Percentiles rank a stretch among this genome's conserved stretches.
Evolutionary conservation across 2,329 filamentous ascomycete genomes (phyloP).

Genomic region (Metarhizium sp.): DNA sequence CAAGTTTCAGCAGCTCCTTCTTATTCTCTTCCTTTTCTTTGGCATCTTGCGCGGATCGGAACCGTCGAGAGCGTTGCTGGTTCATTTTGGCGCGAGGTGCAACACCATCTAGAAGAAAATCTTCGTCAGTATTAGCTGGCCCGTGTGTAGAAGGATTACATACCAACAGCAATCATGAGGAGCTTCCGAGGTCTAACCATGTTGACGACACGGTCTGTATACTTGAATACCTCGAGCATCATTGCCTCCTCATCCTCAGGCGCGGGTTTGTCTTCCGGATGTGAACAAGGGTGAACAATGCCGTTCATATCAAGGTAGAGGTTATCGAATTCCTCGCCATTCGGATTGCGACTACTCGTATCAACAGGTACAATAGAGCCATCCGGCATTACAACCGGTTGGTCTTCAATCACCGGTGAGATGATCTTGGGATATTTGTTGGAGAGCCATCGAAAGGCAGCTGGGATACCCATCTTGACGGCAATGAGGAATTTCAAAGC

Average conservation of each 20-base stretch:
- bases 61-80: conserved; percentile 91
- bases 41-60: conserved; percentile 88
- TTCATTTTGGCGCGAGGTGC: conserved; percentile 99
- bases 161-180: conserved; percentile 93
- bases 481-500: not conserved
- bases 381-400: conserved; percentile 68
- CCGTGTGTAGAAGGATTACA: conserved; percentile 19
- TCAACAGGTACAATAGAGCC: conserved; percentile 79
- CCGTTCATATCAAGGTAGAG: conserved; percentile 99
- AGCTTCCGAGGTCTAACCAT: conserved; percentile 96
- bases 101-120: conserved; percentile 62
- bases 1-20: conserved; percentile 73
- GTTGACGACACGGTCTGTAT: conserved; percentile 97
- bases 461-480: conserved; percentile 77
- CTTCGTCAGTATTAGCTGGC: conserved; percentile 15
- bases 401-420: conserved; percentile 79
- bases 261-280: conserved; percentile 86
- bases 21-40: conserved; percentile 91
- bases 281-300: conserved; percentile 96
- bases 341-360: conserved; percentile 77
- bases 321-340: conserved; percentile 96
- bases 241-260: conserved; percentile 96
- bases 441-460: conserved; percentile 92
- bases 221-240: conserved; percentile 98
- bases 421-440: conserved; percentile 98